phyloP scores from a whole-genome alignment of 176 grass and related monocot species.

The Eragrostis curvula region DNA sequence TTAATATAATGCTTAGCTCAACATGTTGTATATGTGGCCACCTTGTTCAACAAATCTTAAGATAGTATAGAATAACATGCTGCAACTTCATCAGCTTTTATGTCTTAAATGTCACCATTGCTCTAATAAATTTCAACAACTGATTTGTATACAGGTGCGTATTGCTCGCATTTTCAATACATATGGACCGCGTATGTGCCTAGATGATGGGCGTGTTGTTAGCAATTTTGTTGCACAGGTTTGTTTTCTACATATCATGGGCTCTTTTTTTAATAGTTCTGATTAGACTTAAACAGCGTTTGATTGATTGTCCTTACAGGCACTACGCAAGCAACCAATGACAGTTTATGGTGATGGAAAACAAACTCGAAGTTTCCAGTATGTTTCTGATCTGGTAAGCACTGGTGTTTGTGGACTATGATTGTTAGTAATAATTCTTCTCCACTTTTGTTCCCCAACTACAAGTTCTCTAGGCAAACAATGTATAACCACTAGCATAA shows the following conservation, averaged over 20 bases:
- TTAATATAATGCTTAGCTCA: not conserved
- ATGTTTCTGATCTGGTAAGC: constrained; percentile 94
- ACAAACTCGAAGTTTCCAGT: constrained; percentile 94
- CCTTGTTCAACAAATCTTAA: not conserved
- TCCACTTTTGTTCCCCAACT: not conserved
- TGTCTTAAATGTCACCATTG: not conserved
- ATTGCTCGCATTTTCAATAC: constrained; percentile 98
- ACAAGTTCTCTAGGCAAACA: constrained; percentile 1
- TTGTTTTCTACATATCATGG: constrained; percentile 25
- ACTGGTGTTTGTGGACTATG: not conserved
- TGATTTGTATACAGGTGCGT: constrained; percentile 54
- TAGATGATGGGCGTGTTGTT: constrained; percentile 92
- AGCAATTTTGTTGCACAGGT: constrained; percentile 99
- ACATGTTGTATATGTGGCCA: not conserved
- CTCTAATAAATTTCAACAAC: constrained; percentile 37
- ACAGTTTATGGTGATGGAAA: constrained; percentile 94
- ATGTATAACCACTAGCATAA: not conserved
- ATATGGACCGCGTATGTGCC: constrained; percentile 93
- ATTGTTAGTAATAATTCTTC: constrained; percentile 6
- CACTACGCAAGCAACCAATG: constrained; percentile 70
- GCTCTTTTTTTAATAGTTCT: constrained; percentile 10
- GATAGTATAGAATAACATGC: not conserved
- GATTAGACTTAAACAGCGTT: not conserved
- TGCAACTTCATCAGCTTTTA: constrained; percentile 16
- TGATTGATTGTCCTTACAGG: constrained; percentile 38